Conservation (phyloP, 495 filamentous ascomycete genomes). For the Lasiosphaeria miniovina region DNA sequence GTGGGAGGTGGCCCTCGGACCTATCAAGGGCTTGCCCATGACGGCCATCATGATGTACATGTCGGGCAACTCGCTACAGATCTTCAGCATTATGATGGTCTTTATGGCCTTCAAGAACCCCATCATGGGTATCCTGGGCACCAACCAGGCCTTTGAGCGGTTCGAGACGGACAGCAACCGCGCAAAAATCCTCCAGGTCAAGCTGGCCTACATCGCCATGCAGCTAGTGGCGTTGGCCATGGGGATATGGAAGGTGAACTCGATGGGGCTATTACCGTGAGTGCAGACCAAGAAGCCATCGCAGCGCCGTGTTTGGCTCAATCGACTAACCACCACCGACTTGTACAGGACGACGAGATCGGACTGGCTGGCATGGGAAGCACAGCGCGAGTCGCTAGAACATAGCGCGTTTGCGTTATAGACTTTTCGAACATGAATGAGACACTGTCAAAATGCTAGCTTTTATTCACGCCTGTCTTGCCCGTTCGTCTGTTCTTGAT, state of each 20-base stretch:
- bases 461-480: not conserved
- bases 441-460: not conserved
- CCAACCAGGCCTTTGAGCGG: conserved; percentile 76
- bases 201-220: conserved; percentile 81
- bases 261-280: conserved; percentile 84
- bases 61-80: conserved; percentile 97
- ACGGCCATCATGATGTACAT: conserved; percentile 99
- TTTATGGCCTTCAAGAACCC: conserved; percentile 98
- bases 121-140: conserved; percentile 74
- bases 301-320: not conserved
- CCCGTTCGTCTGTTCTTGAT: not conserved
- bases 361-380: conserved; percentile 96
- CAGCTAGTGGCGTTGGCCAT: conserved; percentile 78
- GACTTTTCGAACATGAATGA: not conserved
- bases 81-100: conserved; percentile 99
- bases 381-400: conserved; percentile 72
- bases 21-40: conserved; percentile 94
- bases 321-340: conserved; percentile 25
- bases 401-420: conserved; percentile 59
- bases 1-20: conserved; percentile 94
- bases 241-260: conserved; percentile 95
- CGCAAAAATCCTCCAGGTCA: conserved; percentile 69
- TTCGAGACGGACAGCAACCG: conserved; percentile 84
- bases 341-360: conserved; percentile 75
- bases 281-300: conserved; percentile 2